These are phyloP conservation scores for Cercospora zeae-maydis DNA, from an alignment of 2,329 filamentous ascomycete genomes.

Conservation along the genomic window DNA sequence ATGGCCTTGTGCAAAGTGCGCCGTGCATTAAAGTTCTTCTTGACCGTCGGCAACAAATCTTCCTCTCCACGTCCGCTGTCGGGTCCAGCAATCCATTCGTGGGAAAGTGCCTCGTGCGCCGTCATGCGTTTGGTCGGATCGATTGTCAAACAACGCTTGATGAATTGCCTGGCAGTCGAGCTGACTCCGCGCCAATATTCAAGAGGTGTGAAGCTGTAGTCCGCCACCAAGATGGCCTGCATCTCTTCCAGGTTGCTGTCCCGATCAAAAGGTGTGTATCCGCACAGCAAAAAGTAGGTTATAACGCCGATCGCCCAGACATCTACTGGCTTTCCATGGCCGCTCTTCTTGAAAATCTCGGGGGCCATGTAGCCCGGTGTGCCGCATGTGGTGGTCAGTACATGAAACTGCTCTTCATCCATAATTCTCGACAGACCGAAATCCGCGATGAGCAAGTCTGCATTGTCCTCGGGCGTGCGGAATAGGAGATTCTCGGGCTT, in stretches of 20 bases:
- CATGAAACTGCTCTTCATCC: conserved; percentile 98
- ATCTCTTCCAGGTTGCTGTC: conserved; percentile 98
- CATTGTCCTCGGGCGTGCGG: conserved; percentile 94
- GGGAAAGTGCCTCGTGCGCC: conserved; percentile 69
- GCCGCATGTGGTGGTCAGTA: conserved; percentile 93
- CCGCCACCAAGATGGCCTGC: conserved; percentile 95
- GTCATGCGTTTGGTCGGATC: conserved; percentile 86
- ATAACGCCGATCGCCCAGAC: conserved; percentile 98
- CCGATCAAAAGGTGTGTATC: conserved; percentile 96
- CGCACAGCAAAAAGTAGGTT: conserved; percentile 96
- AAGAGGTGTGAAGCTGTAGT: conserved; percentile 89
- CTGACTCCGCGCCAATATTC: conserved; percentile 98
- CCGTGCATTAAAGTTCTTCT: conserved; percentile 68
- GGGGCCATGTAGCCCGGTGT: conserved; percentile 99
- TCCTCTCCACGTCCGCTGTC: conserved; percentile 47
- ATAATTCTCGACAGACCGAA: conserved; percentile 95
- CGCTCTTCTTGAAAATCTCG: conserved; percentile 98
- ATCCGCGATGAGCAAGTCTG: conserved; percentile 93
- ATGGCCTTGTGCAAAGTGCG: conserved; percentile 64
- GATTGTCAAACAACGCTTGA: conserved; percentile 84
- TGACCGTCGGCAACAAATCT: conserved; percentile 62
- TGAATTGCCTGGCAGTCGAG: conserved; percentile 79
- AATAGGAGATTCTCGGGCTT: conserved; percentile 98
- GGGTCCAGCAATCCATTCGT: conserved; percentile 61
- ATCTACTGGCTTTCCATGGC: conserved; percentile 96